Evolutionary conservation across 176 grass and related monocot species (phyloP), one percentile per base, ranked within the genome.

Genomic region (Aegilops sharonensis): DNA sequence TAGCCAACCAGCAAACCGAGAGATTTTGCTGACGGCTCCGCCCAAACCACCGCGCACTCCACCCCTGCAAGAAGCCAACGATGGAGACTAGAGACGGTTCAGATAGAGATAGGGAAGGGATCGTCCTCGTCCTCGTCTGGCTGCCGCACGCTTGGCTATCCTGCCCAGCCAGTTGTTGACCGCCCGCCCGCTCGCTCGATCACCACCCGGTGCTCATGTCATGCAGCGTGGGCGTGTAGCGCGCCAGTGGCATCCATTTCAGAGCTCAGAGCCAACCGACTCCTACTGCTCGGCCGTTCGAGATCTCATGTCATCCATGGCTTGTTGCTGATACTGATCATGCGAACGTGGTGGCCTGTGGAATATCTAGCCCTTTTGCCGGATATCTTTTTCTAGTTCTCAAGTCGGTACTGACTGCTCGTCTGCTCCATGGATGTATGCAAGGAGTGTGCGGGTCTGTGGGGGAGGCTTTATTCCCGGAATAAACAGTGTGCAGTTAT

Each of bases 341-440:
- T 50, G 84, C 37, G 21, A 42, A 37, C 69, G 23, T 77, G 67
- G 81, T 84, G 81, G 85, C 17, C 68, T n/a, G 81, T 23, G 61
- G 59, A 84, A 84, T 81, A 84, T 87, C 81, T 62, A 34, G 6
- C 30, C 9, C 68, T 59, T 81, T 91, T 81, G 76, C 75, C 21
- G 5, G 81, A 68, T 85, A 68, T 85, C 31, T 82, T 80, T 65
- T 56, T 25, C 0, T 17, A 20, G 43, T 80, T 83, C 57, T 10
- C 12, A 82, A 86, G 66, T 40, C 20, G 52, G 43, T 65, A 77
- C 31, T 37, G 17, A 29, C 68, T 42, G 67, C 84, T 27, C 27
- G 27, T 27, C 27, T 27, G 27, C 27, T 27, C 27, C 27, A 27
- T 27, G 27, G 27, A 27, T 27, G 86, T 45, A 83, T 69, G 78